Evolutionary conservation across 2,329 filamentous ascomycete genomes (phyloP).

Genomic region (Dactylonectria estremocensis): DNA sequence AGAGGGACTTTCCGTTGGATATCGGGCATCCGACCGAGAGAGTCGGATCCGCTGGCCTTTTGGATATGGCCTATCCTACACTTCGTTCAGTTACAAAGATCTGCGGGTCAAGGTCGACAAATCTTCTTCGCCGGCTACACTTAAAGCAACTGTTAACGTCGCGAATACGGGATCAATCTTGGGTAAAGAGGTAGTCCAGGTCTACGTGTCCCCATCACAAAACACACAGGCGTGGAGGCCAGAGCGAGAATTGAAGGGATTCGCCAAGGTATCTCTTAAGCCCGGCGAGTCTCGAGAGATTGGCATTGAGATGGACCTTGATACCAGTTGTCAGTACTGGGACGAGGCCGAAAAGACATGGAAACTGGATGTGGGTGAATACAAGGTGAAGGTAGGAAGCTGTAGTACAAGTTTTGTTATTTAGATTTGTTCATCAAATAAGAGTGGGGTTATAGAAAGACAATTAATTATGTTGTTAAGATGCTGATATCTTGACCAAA

Average conservation of each 20-base stretch:
- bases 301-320: conserved; percentile 16
- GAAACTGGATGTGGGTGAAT: conserved; percentile 27
- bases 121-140: neutral
- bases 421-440: neutral
- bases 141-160: conserved; percentile 9
- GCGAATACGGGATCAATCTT: conserved; percentile 16
- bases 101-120: conserved; percentile 23
- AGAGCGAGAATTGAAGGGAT: conserved; percentile 30
- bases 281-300: conserved; percentile 9
- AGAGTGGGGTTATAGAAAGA: too few relatives aligned
- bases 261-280: conserved; percentile 22
- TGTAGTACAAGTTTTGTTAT: conserved; percentile 2
- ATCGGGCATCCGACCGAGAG: conserved; percentile 16
- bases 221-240: conserved; percentile 30
- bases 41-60: conserved; percentile 21
- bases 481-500: too few relatives aligned
- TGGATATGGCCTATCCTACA: conserved; percentile 36
- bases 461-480: too few relatives aligned
- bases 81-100: conserved; percentile 27
- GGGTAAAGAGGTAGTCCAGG: conserved; percentile 35
- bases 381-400: conserved; percentile 10
- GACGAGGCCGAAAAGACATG: conserved; percentile 25
- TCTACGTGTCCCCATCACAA: conserved; percentile 3
- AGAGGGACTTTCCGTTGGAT: conserved; percentile 34
- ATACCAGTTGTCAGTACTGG: conserved; percentile 24